Conservation (phyloP, 225 moss, liverwort and hornwort species). For the Bryum argenteum region DNA sequence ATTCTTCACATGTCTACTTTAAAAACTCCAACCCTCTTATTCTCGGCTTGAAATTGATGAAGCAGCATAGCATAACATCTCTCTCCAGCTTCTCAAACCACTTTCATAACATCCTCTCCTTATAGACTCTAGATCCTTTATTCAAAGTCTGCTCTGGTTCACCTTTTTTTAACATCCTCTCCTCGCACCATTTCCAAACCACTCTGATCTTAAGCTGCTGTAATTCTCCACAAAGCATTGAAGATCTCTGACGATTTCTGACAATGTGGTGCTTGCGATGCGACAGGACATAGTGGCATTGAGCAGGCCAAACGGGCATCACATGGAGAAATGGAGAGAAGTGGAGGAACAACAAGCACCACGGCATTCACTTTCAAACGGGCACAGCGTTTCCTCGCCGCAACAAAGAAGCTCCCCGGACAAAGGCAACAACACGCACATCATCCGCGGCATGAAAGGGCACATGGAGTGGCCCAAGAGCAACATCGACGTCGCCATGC, state of each 20-base stretch:
- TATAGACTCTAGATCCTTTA: too few relatives aligned
- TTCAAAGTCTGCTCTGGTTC: too few relatives aligned
- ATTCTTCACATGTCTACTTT: not conserved
- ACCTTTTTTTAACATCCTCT: not conserved
- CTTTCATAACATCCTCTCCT: too few relatives aligned
- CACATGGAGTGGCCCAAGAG: constrained; percentile 60
- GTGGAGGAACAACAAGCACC: constrained; percentile 36
- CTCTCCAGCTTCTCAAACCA: too few relatives aligned
- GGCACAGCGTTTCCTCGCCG: constrained; percentile 31
- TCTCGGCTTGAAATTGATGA: too few relatives aligned
- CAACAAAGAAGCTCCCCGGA: constrained; percentile 44
- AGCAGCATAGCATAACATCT: too few relatives aligned
- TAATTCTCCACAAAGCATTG: not conserved
- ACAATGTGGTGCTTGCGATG: constrained; percentile 5
- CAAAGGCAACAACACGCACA: constrained; percentile 47
- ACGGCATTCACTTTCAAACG: constrained; percentile 34
- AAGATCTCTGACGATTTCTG: not conserved
- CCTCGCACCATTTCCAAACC: too few relatives aligned
- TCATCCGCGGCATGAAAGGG: constrained; percentile 60
- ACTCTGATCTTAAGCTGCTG: constrained; percentile 10
- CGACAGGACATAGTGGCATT: constrained; percentile 57
- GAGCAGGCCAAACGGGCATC: constrained; percentile 41
- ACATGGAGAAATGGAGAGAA: constrained; percentile 44
- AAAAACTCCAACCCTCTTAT: too few relatives aligned
- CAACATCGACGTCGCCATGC: constrained; percentile 47